These are phyloP conservation scores for Pleurotus platypus DNA, from an alignment of 768 basidiomycete species.

Conservation along the genomic window DNA sequence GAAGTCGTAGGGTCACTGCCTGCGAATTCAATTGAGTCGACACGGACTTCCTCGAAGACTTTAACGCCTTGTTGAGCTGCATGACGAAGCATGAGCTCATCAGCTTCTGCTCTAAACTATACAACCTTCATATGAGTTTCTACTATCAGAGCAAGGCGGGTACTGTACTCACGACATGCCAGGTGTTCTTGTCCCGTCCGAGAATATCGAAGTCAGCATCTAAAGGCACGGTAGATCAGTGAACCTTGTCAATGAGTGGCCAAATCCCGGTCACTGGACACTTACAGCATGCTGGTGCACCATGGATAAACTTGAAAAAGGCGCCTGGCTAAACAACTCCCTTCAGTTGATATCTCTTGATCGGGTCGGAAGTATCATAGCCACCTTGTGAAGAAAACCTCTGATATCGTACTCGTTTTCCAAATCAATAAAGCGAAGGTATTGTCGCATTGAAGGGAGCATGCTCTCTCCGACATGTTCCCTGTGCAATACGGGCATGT, in stretches of 20 bases:
- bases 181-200: conserved; percentile 45
- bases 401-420: conserved; percentile 23
- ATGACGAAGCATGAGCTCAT: conserved; percentile 54
- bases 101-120: conserved; percentile 55
- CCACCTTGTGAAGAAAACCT: conserved; percentile 28
- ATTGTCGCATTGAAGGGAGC: conserved; percentile 27
- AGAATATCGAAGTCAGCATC: conserved; percentile 48
- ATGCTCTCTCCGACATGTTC: conserved; percentile 7
- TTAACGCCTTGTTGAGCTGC: conserved; percentile 41
- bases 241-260: background rate
- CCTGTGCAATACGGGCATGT: background rate
- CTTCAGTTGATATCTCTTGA: background rate
- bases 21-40: conserved; percentile 43
- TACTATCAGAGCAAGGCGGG: background rate
- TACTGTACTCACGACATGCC: conserved; percentile 51
- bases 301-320: conserved; percentile 55
- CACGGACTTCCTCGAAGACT: conserved; percentile 46
- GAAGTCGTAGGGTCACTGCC: conserved; percentile 18
- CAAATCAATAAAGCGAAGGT: conserved; percentile 28
- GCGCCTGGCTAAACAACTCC: conserved; percentile 45
- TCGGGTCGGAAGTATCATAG: background rate
- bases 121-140: background rate
- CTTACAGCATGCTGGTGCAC: conserved; percentile 57
- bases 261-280: background rate
- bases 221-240: background rate